Conservation (phyloP, 345 rosid genomes). For the Syzygium oleosum region DNA sequence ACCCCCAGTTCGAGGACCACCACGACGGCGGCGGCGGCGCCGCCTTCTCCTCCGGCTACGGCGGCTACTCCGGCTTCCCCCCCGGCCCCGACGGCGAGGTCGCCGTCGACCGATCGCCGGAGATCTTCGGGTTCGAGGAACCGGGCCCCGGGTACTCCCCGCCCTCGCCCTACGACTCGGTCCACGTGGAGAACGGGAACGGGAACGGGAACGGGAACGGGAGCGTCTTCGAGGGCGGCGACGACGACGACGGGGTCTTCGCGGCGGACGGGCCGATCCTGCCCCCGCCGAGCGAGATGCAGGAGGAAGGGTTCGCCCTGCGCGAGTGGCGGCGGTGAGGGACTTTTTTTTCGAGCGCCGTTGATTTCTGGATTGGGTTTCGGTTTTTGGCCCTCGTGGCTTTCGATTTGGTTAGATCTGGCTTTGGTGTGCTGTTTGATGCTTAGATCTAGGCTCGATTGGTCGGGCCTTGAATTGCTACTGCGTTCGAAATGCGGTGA, state of each 20-base stretch:
- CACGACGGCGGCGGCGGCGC: constrained; percentile 9
- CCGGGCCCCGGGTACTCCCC: constrained; percentile 30
- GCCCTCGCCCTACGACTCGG: constrained; percentile 37
- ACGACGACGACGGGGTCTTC: constrained; percentile 25
- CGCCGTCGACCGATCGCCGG: constrained; percentile 38
- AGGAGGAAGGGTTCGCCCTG: constrained; percentile 56
- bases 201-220: constrained; percentile 48
- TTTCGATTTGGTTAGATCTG: constrained; percentile 19
- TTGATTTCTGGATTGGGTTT: neutral
- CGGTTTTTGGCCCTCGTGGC: neutral
- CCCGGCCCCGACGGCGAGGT: constrained; percentile 26
- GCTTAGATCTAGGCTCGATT: neutral
- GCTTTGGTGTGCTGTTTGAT: neutral
- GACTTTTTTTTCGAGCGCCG: neutral
- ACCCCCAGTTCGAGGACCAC: constrained; percentile 2
- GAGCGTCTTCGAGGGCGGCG: neutral
- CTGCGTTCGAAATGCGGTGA: neutral
- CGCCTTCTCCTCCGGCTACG: constrained; percentile 19
- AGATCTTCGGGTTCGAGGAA: constrained; percentile 39
- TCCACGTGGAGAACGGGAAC: constrained; percentile 46
- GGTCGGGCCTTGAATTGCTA: neutral
- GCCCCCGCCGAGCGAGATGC: constrained; percentile 64
- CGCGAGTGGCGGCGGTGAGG: constrained; percentile 85
- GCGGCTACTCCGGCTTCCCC: constrained; percentile 12
- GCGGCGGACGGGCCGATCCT: constrained; percentile 57